Evolutionary conservation across 2,329 filamentous ascomycete genomes (phyloP).

Genomic region (Onygena corvina): DNA sequence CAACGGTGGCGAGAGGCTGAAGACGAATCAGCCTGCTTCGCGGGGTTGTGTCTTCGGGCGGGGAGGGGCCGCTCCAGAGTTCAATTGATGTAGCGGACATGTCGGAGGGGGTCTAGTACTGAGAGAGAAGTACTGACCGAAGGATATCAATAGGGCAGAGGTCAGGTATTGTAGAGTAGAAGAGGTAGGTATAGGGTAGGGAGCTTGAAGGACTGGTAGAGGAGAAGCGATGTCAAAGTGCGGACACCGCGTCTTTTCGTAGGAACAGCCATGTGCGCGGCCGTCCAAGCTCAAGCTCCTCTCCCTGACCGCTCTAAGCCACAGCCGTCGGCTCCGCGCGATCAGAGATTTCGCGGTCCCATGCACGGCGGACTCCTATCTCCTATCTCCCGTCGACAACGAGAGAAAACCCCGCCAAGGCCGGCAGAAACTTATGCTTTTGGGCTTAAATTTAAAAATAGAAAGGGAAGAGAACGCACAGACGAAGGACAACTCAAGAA

Average conservation of each 20-base stretch:
- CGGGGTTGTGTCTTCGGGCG: background rate
- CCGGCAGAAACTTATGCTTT: conserved; percentile 3
- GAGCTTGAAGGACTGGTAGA: background rate
- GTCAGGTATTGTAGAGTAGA: background rate
- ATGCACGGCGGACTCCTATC: too few relatives aligned
- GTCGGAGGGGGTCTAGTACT: too few relatives aligned
- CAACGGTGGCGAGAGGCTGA: too few relatives aligned
- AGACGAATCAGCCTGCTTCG: background rate
- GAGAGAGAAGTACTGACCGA: too few relatives aligned
- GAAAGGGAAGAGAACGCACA: conserved; percentile 1
- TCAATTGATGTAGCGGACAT: too few relatives aligned
- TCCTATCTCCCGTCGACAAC: too few relatives aligned
- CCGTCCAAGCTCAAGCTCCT: background rate
- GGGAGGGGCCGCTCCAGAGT: background rate
- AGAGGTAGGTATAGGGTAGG: background rate
- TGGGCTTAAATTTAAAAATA: conserved; percentile 6
- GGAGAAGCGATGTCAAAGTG: too few relatives aligned
- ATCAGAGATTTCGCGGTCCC: background rate
- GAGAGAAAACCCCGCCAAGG: too few relatives aligned
- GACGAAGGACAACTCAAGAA: background rate
- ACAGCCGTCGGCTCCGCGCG: background rate
- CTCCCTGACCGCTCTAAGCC: background rate
- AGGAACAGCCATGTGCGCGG: conserved; percentile 4
- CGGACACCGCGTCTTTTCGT: conserved; percentile 1
- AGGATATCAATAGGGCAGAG: too few relatives aligned